phyloP scores from a whole-genome alignment of 2,329 filamentous ascomycete genomes.

The Cyphellophora attinorum region DNA sequence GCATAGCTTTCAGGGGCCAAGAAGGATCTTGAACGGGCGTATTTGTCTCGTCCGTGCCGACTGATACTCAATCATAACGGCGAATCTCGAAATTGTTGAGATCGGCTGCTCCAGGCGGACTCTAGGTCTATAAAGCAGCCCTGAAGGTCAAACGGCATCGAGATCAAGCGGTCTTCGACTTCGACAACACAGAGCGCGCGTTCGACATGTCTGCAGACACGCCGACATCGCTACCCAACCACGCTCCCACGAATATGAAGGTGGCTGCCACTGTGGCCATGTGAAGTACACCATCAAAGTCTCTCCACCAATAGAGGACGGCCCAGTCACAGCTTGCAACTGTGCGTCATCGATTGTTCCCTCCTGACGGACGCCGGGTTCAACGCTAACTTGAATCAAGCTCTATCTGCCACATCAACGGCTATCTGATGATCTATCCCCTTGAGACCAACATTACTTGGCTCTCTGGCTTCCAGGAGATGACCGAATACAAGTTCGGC shows the following conservation, averaged over 20 bases:
- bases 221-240: conserved; percentile 13
- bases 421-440: conserved; percentile 23
- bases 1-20: too few species aligned
- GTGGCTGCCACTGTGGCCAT: conserved; percentile 17
- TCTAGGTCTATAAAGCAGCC: too few species aligned
- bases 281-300: conserved; percentile 18
- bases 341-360: conserved; percentile 10
- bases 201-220: conserved; percentile 1
- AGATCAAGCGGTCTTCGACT: too few species aligned
- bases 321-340: conserved; percentile 16
- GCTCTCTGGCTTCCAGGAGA: conserved; percentile 15
- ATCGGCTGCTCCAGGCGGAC: too few species aligned
- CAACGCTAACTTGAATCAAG: conserved; percentile 10
- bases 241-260: conserved; percentile 16
- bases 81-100: too few species aligned
- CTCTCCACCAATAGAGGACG: conserved; percentile 17
- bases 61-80: too few species aligned
- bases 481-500: conserved; percentile 22
- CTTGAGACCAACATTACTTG: conserved; percentile 17
- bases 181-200: too few species aligned
- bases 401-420: conserved; percentile 23
- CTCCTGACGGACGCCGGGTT: background rate
- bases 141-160: too few species aligned
- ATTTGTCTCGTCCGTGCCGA: too few species aligned
- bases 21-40: too few species aligned